Evolutionary conservation across 176 grass and related monocot species (phyloP).

Genomic region (Carex myosuroides): DNA sequence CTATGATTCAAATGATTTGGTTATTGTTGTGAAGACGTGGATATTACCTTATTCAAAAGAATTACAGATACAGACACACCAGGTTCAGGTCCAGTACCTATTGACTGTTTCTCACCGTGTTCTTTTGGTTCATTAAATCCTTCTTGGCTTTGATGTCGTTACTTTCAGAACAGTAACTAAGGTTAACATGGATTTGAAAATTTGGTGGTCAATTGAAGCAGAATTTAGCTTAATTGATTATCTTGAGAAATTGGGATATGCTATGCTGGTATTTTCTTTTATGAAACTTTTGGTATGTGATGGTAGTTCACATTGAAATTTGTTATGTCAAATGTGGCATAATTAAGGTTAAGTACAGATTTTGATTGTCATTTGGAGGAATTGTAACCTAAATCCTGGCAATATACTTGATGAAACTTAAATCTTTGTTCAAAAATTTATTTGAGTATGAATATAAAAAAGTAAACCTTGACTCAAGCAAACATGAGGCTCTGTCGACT

Average conservation of each 20-base stretch:
- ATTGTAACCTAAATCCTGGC: not conserved
- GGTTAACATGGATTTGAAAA: not conserved
- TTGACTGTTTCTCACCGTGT: not conserved
- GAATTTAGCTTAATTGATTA: not conserved
- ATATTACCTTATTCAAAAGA: not conserved
- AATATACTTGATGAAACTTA: not conserved
- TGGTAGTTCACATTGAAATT: not conserved
- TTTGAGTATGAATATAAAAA: not conserved
- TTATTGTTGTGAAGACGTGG: not conserved
- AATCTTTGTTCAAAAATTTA: not conserved
- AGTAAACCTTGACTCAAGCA: constrained; percentile 65
- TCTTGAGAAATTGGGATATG: not conserved
- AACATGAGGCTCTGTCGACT: constrained; percentile 75
- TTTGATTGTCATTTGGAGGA: not conserved
- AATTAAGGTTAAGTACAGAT: not conserved
- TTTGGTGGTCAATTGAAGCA: not conserved
- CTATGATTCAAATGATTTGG: constrained; percentile 16
- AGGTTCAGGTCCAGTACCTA: not conserved
- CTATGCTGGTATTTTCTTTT: not conserved
- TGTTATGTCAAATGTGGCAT: not conserved
- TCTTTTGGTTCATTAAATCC: not conserved
- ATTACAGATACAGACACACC: not conserved
- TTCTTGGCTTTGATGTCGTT: not conserved
- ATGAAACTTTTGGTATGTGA: not conserved
- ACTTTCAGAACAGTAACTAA: not conserved